phyloP scores from a whole-genome alignment of 1,139 yeast species.

The Candida tetrigidarum region DNA sequence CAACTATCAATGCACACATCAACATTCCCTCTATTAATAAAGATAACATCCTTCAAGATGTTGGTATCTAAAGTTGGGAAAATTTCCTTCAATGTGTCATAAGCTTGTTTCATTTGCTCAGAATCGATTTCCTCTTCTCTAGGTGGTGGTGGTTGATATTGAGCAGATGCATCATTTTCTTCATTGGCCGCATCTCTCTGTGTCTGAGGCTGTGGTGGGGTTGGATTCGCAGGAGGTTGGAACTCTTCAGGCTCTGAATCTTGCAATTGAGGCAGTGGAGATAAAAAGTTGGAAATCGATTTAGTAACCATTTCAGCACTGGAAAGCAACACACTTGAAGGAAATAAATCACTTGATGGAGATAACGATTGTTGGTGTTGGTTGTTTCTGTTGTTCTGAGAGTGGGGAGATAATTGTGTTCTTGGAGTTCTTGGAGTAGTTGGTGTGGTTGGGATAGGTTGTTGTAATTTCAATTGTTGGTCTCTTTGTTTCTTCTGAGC shows the following conservation, averaged over 20 bases:
- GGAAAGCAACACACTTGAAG: conserved; percentile 53
- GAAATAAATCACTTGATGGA: conserved; percentile 36
- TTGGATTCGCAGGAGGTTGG: conserved; percentile 7
- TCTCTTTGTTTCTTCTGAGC: conserved; percentile 30
- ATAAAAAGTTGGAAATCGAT: conserved; percentile 47
- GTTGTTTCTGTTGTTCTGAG: conserved; percentile 6
- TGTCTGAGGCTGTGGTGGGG: conserved; percentile 12
- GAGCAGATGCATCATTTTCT: conserved; percentile 5
- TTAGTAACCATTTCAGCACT: conserved; percentile 59
- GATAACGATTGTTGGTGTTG: conserved; percentile 4
- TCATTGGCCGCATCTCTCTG: not conserved
- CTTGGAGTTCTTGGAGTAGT: conserved; percentile 28
- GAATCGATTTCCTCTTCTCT: conserved; percentile 17
- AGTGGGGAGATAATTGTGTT: conserved; percentile 14
- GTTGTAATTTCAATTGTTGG: conserved; percentile 8
- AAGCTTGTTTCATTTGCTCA: conserved; percentile 27
- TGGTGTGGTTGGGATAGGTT: conserved; percentile 22
- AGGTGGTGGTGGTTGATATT: conserved; percentile 17
- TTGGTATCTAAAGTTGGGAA: conserved; percentile 76
- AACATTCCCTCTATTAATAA: conserved; percentile 67
- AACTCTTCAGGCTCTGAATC: conserved; percentile 8
- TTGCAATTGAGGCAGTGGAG: conserved; percentile 41
- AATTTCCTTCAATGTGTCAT: conserved; percentile 61
- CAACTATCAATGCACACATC: conserved; percentile 79
- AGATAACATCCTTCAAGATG: conserved; percentile 70